Percentiles rank a stretch among this genome's conserved stretches.
Conservation (phyloP, 768 basidiomycete genomes). For the Mycena epipterygia region DNA sequence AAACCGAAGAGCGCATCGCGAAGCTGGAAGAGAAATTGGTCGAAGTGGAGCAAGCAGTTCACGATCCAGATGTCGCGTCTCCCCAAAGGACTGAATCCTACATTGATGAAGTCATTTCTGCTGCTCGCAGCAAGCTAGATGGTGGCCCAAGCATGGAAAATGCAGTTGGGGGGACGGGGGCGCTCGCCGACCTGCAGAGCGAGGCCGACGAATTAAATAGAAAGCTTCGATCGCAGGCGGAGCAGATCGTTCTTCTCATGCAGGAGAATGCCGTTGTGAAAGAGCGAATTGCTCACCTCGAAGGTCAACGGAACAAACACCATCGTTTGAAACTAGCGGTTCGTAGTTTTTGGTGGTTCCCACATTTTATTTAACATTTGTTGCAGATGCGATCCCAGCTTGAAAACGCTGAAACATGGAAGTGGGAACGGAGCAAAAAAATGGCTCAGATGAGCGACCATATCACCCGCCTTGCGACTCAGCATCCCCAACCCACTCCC, state of each 20-base stretch:
- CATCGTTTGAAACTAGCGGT: background rate
- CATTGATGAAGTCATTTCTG: slow-evolving; percentile 9
- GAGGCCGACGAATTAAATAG: background rate
- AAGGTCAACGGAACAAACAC: background rate
- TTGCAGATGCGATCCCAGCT: slow-evolving; percentile 26
- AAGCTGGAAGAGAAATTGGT: slow-evolving; percentile 1
- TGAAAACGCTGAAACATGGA: background rate
- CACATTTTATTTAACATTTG: background rate
- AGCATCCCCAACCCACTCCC: background rate
- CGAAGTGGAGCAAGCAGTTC: background rate
- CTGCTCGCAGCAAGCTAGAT: background rate
- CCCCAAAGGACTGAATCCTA: background rate
- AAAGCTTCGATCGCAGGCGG: background rate
- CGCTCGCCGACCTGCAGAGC: background rate
- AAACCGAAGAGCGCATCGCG: background rate
- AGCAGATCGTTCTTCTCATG: background rate
- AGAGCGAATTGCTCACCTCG: background rate
- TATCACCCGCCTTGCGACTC: background rate
- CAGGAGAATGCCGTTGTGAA: background rate
- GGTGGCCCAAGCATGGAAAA: background rate
- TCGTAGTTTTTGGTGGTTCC: background rate
- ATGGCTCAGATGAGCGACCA: background rate
- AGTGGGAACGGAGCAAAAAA: slow-evolving; percentile 1
- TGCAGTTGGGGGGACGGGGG: background rate
- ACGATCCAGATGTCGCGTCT: background rate